Evolutionary conservation across 2,329 filamentous ascomycete species (phyloP), one percentile per base, ranked within the genome.

Genomic region (Aureobasidium subglaciale): DNA sequence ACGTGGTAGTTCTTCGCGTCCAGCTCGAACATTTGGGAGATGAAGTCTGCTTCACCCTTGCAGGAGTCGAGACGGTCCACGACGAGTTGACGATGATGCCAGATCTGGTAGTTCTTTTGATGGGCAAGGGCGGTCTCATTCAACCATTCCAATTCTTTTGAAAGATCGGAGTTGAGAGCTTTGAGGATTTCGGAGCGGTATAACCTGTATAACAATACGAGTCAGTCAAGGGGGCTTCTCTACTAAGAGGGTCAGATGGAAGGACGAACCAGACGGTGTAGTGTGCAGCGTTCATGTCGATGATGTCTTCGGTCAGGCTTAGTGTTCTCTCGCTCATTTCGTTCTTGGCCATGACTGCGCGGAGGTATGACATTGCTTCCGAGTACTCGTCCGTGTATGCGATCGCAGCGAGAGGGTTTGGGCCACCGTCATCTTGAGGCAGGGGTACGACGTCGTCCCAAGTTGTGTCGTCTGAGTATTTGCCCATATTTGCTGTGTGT

Each of bases 81-180:
- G 70, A 74, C 78, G 69, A 73, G 68, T 77, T 84, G 68, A 63
- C 79, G 69, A 73, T 85, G 75, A 82, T 88, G 72, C 81, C 93
- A 99, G 70, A 99, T 99, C 73, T 99, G 93, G 75, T 99, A 99
- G 75, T 97, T 99, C 72, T 99, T 99, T 65, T 95, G 84, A 69
- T 96, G 86, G 56, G 82, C 78, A 52, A 95, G 76, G 10, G 92
- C 88, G 25, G 93, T 84, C 10, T 83, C 76, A 71, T 96, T 95
- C 50, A 99, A 78, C 90, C 92, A 99, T 40, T 76, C 74, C 43
- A 96, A 78, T 71, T 99, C 93, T 58, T 85, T 79, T 2, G 76
- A 72, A 41, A 93, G 75, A 55, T 84, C 75, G 45, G 85, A 78
- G 45, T 80, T 71, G 24, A 95, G 76, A 3, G 82, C 78, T 60